Base-by-base conservation (phyloP, 176 grass and related monocot genomes). In the Dendrocalamus sinicus region DNA sequence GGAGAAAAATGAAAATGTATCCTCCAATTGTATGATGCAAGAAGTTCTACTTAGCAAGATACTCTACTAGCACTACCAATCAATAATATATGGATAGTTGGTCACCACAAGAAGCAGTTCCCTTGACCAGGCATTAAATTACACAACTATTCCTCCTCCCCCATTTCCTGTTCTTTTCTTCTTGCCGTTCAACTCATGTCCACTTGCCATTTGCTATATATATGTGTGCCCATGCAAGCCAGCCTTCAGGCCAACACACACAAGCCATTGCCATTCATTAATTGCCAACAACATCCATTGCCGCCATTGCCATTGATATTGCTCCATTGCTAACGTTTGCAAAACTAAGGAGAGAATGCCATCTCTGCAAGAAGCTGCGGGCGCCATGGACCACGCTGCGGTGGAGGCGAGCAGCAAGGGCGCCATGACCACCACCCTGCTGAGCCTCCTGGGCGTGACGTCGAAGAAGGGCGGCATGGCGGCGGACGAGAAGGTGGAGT, bases 401-500 rank as follows among this genome's bases (percentile, higher is more conserved):
- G 64, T 46, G 58, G 75, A 74, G 39, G 74, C 46, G 12, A 17
- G 44, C n/a, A 24, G 50, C 75, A 60, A 70, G 60, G 76, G 66
- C 66, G 50, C 51, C 66, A 82, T 82, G 50, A 70, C 47, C 50
- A 40, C 47, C 39, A 6, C 57, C 79, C 58, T 86, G 75, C 69
- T 90, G 40, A 51, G 68, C 84, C 84, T 87, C 2, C 68, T 91
- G 41, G 73, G 89, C 76, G 75, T 6, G 22, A 52, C 16, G 37
- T 35, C 75, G 0, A 77, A 73, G 22, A 57, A 80, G 62, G 40
- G 26, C 19, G 67, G 48, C 26, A 17, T 47, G 9, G 65, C 61
- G 0, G 81, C 61, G 9, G 87, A 93, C 9, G 85, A 88, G 63
- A 86, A 81, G 89, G 51, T 91, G 8, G 84, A 86, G 8, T 98